Percentiles rank a stretch among this genome's conserved stretches.
phyloP scores from a whole-genome alignment of 305 asterid species.

The Fraxinus sp. region DNA sequence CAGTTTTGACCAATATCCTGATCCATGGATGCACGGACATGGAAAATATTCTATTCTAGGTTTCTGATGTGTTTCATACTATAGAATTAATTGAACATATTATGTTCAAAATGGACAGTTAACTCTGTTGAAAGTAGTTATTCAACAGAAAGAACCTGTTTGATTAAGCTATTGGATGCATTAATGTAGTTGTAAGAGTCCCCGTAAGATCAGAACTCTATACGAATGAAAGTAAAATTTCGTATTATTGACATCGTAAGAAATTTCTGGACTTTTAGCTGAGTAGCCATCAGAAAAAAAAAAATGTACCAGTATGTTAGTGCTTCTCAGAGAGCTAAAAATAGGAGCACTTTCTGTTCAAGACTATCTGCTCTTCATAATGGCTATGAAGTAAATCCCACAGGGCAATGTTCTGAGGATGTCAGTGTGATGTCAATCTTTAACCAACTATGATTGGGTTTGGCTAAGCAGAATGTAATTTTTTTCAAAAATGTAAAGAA shows the following conservation, averaged over 20 bases:
- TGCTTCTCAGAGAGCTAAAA: neutral
- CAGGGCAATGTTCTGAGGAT: neutral
- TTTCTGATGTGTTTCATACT: neutral
- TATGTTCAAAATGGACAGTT: neutral
- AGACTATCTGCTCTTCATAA: neutral
- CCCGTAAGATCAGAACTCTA: neutral
- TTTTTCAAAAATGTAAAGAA: too few species aligned
- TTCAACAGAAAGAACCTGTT: neutral
- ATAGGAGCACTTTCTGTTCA: neutral
- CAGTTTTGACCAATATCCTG: neutral
- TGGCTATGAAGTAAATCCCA: neutral
- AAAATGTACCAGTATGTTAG: neutral
- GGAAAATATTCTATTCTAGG: neutral
- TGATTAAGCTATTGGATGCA: neutral
- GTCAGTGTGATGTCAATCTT: neutral
- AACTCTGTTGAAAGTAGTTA: neutral
- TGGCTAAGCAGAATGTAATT: neutral
- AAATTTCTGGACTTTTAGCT: neutral
- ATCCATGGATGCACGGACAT: neutral
- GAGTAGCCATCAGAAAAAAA: neutral
- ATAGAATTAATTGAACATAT: neutral
- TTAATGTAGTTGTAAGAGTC: neutral
- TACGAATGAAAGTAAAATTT: neutral
- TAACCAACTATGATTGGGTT: neutral
- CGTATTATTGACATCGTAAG: neutral